These are phyloP conservation scores for Trichoderma sp. DNA, from an alignment of 2,329 filamentous ascomycete species.

Conservation along the genomic window DNA sequence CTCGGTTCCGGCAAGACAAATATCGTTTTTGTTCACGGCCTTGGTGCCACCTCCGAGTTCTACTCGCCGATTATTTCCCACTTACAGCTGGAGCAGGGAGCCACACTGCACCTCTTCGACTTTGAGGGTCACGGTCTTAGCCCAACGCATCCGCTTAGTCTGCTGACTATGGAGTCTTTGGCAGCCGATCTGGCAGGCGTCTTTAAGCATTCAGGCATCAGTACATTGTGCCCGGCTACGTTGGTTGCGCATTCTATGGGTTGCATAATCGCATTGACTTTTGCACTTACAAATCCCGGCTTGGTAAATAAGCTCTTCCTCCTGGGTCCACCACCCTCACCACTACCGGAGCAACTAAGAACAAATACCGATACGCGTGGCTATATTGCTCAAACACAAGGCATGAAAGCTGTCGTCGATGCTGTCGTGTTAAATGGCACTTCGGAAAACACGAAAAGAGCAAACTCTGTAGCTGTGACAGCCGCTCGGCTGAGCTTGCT, in stretches of 20 bases:
- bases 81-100: background rate
- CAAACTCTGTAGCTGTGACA: background rate
- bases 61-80: background rate
- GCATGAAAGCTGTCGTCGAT: background rate
- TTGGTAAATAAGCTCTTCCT: background rate
- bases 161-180: constrained; percentile 5
- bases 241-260: background rate
- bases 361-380: background rate
- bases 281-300: background rate
- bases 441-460: background rate
- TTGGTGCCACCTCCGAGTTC: background rate
- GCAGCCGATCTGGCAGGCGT: background rate
- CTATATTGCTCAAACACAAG: background rate
- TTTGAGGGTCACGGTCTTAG: constrained; percentile 12
- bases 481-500: background rate
- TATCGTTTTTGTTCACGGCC: constrained; percentile 3
- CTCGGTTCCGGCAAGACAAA: background rate
- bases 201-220: background rate
- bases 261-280: background rate
- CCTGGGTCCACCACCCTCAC: background rate
- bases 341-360: background rate
- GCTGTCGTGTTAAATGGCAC: background rate
- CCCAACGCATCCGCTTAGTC: constrained; percentile 1
- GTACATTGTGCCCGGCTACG: background rate
- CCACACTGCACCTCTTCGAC: constrained; percentile 1